These are phyloP conservation scores for Cardamine resedifolia DNA, from an alignment of 345 rosid species.

Conservation along the genomic window DNA sequence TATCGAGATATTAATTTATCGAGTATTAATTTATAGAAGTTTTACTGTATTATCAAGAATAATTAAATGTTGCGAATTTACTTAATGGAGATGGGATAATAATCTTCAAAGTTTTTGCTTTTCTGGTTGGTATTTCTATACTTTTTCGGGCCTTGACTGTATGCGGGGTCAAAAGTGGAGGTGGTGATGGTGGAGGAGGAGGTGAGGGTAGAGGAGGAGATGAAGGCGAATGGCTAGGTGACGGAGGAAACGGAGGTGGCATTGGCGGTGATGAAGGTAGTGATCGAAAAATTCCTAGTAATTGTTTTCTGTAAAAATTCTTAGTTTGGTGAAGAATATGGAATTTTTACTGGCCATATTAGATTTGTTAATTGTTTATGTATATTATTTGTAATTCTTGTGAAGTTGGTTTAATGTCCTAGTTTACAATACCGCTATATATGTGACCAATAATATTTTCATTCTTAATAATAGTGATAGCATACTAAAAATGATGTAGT, in stretches of 20 bases:
- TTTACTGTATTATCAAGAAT: neutral
- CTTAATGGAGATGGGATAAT: neutral
- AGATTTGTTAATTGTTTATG: neutral
- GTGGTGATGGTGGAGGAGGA: slow-evolving; percentile 9
- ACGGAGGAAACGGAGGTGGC: neutral
- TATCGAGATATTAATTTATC: too few relatives aligned
- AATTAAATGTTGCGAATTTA: neutral
- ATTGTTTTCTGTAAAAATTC: neutral
- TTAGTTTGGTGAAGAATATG: slow-evolving; percentile 1
- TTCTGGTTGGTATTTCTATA: neutral
- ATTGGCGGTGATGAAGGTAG: neutral
- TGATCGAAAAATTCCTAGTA: neutral
- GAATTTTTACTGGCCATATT: neutral
- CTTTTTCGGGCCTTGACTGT: neutral
- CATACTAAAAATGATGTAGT: neutral
- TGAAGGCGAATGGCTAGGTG: neutral
- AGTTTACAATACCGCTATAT: too few relatives aligned
- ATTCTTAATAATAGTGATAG: neutral
- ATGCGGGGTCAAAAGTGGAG: neutral
- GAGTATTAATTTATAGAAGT: too few relatives aligned
- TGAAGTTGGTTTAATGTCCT: neutral
- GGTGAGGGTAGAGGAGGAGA: neutral
- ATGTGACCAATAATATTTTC: neutral
- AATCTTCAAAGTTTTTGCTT: slow-evolving; percentile 16
- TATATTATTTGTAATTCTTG: neutral